Conservation (phyloP, 1,139 yeast species). For the Saccharomyces hybrid region DNA sequence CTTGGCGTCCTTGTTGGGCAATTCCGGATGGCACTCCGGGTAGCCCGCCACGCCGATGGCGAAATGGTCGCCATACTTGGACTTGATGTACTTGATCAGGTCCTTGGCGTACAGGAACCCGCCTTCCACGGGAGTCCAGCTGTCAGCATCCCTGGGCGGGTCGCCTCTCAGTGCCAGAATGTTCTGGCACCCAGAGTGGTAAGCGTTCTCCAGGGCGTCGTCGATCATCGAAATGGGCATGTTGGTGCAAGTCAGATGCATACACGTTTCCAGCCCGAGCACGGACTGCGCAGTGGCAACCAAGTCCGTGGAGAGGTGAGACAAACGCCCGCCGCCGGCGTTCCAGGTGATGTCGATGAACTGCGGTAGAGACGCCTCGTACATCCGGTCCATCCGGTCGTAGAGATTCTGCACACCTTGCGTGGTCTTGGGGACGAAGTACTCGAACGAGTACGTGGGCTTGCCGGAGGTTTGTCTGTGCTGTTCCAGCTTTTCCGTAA, state of each 20-base stretch:
- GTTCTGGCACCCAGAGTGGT: conserved; percentile 88
- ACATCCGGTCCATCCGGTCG: conserved; percentile 98
- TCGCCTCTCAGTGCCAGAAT: conserved; percentile 84
- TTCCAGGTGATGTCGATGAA: conserved; percentile 97
- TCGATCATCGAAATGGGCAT: conserved; percentile 81
- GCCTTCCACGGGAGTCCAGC: conserved; percentile 47
- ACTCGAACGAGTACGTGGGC: conserved; percentile 88
- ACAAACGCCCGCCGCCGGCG: conserved; percentile 80
- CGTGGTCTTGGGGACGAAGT: conserved; percentile 95
- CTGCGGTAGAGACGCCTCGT: conserved; percentile 72
- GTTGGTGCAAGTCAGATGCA: conserved; percentile 96
- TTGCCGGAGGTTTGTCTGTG: conserved; percentile 25
- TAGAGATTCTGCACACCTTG: conserved; percentile 95
- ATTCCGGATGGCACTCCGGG: conserved; percentile 75
- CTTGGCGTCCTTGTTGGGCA: conserved; percentile 44
- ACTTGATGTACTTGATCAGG: conserved; percentile 47
- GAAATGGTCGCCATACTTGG: conserved; percentile 54
- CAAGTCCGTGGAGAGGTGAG: conserved; percentile 75
- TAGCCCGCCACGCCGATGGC: conserved; percentile 72
- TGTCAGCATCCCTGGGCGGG: conserved; percentile 56
- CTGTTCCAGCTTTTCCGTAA: conserved; percentile 34
- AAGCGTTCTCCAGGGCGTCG: conserved; percentile 78
- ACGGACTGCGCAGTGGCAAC: conserved; percentile 87
- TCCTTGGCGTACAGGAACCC: conserved; percentile 71
- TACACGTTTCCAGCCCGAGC: conserved; percentile 92